Conservation (phyloP, 2,329 filamentous ascomycete genomes). For the Fusarium tricinctum region DNA sequence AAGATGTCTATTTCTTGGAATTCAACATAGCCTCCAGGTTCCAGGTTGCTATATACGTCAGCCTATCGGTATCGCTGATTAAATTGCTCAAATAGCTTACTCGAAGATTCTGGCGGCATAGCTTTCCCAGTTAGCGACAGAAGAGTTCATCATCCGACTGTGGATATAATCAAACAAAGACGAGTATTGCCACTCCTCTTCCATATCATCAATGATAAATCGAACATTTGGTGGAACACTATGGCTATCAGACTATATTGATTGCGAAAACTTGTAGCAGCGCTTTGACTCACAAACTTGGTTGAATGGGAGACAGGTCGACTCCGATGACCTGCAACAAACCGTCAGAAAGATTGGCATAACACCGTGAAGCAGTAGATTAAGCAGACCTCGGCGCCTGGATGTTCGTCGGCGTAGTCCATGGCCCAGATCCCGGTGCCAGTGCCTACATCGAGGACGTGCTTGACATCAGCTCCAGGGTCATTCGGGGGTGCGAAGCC, state of each 20-base stretch:
- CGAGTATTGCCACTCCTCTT: slow-evolving; percentile 6
- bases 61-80: background rate
- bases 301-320: slow-evolving; percentile 18
- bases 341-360: fast-evolving
- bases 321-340: slow-evolving; percentile 7
- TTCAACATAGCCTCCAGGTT: slow-evolving; percentile 24
- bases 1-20: slow-evolving; percentile 20
- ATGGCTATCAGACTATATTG: background rate
- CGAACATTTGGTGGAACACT: slow-evolving; percentile 10
- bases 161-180: slow-evolving; percentile 3
- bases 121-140: slow-evolving; percentile 9
- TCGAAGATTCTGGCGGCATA: slow-evolving; percentile 16
- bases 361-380: fast-evolving
- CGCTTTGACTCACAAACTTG: background rate
- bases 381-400: background rate
- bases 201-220: slow-evolving; percentile 1
- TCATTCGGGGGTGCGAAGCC: slow-evolving; percentile 8
- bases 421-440: slow-evolving; percentile 30
- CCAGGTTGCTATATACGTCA: background rate
- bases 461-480: slow-evolving; percentile 3
- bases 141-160: slow-evolving; percentile 7
- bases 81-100: background rate
- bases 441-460: slow-evolving; percentile 26
- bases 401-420: slow-evolving; percentile 33
- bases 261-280: fast-evolving